Percentiles rank a stretch among this genome's conserved stretches.
Conservation (phyloP, 768 basidiomycete species). For the Suillus sp. region DNA sequence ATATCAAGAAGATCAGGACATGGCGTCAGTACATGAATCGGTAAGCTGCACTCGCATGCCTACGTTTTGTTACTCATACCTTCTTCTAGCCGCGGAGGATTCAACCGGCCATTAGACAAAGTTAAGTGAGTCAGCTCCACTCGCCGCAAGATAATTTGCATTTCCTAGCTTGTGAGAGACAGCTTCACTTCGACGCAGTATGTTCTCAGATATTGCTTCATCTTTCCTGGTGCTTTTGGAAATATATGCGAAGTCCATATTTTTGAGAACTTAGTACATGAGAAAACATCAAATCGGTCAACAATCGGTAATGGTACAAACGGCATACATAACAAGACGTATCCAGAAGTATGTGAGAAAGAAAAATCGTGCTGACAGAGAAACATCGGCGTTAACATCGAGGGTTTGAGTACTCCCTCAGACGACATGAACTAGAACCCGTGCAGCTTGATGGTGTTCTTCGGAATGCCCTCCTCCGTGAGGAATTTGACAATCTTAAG, state of each 20-base stretch:
- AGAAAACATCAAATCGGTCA: constrained; percentile 29
- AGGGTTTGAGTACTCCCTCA: constrained; percentile 4
- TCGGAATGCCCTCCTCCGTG: constrained; percentile 76
- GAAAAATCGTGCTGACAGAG: constrained; percentile 17
- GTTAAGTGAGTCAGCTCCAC: constrained; percentile 65
- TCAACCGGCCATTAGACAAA: constrained; percentile 93
- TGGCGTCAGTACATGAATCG: constrained; percentile 99
- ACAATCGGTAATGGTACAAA: constrained; percentile 32
- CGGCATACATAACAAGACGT: constrained; percentile 23
- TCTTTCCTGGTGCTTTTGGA: neutral
- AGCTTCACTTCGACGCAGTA: constrained; percentile 6
- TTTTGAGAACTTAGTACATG: neutral
- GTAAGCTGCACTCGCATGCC: constrained; percentile 36
- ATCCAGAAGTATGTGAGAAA: constrained; percentile 17
- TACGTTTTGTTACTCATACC: constrained; percentile 17
- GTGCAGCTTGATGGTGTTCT: constrained; percentile 81
- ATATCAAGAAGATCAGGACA: constrained; percentile 81
- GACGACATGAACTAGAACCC: constrained; percentile 62
- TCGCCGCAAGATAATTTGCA: constrained; percentile 22
- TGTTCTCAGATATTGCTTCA: neutral
- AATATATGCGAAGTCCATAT: constrained; percentile 6
- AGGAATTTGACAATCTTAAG: constrained; percentile 89
- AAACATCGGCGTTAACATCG: neutral
- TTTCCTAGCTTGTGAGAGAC: constrained; percentile 3
- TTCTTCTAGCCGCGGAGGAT: constrained; percentile 69